A percentile compares a stretch with the other conserved stretches of the same genome.
Evolutionary conservation across 176 grass and related monocot genomes (phyloP).

Genomic region (Miscanthus lutarioriparius): DNA sequence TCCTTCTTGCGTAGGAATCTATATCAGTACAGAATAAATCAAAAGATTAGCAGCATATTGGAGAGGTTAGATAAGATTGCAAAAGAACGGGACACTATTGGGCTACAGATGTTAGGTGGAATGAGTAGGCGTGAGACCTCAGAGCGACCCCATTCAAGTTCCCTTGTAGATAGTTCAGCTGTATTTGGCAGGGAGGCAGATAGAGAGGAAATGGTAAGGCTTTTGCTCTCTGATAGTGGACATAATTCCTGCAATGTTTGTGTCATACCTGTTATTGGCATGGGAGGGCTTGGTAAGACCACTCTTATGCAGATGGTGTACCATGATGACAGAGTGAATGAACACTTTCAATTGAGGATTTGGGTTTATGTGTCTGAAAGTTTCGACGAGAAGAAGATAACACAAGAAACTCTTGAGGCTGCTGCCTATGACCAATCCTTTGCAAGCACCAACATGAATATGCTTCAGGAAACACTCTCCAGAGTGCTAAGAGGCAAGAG

Average conservation of each 20-base stretch:
- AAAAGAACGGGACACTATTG: constrained; percentile 57
- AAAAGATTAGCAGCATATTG: constrained; percentile 52
- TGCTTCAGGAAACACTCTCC: constrained; percentile 61
- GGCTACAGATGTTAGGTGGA: constrained; percentile 50
- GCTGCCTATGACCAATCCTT: constrained; percentile 53
- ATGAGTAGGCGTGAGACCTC: constrained; percentile 42
- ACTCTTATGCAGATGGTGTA: constrained; percentile 68
- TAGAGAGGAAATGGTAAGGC: constrained; percentile 52
- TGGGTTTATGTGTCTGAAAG: constrained; percentile 68
- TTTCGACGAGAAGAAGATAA: constrained; percentile 60
- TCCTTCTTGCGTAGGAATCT: constrained; percentile 39
- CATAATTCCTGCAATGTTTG: constrained; percentile 45
- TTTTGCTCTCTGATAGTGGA: constrained; percentile 50
- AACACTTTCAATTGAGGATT: constrained; percentile 56
- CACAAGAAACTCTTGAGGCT: constrained; percentile 68
- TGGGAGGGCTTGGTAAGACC: constrained; percentile 74
- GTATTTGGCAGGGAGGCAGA: constrained; percentile 72
- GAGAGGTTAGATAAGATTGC: constrained; percentile 58
- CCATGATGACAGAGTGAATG: constrained; percentile 55
- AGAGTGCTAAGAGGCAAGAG: constrained; percentile 50
- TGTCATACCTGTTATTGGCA: constrained; percentile 67
- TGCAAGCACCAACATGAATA: constrained; percentile 60
- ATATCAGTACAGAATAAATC: constrained; percentile 44
- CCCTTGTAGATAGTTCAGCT: constrained; percentile 59
- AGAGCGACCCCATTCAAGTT: constrained; percentile 51